Conservation (phyloP, 1,284 basidiomycete species). For the Ganoderma boninense region DNA sequence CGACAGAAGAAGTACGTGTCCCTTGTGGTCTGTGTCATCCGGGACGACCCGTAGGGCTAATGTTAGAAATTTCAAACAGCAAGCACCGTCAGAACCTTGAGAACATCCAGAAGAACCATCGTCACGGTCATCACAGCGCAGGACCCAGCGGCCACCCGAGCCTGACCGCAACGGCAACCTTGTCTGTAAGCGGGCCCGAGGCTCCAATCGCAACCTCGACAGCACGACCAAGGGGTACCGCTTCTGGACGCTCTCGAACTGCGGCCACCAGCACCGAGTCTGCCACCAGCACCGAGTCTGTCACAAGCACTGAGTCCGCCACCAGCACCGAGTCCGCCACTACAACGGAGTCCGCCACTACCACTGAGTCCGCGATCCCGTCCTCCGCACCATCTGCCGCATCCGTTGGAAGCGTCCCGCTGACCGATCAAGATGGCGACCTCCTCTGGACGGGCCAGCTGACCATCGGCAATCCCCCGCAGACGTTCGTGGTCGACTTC, state of each 20-base stretch:
- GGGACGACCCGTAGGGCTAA: background rate
- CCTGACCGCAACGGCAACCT: background rate
- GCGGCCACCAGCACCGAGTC: background rate
- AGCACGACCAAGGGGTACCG: conserved; percentile 14
- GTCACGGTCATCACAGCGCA: conserved; percentile 1
- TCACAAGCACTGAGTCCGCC: background rate
- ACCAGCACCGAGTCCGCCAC: background rate
- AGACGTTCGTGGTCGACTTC: conserved; percentile 38
- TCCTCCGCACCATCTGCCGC: background rate
- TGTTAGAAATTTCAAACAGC: conserved; percentile 16
- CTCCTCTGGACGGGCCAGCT: conserved; percentile 33
- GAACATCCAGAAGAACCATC: conserved; percentile 33
- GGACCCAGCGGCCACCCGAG: background rate
- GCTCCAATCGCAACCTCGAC: background rate
- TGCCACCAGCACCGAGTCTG: background rate
- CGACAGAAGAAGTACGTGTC: conserved; percentile 31
- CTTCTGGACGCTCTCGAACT: background rate
- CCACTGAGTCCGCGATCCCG: background rate
- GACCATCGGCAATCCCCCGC: conserved; percentile 34
- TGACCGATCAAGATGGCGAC: conserved; percentile 30
- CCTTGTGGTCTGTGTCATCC: background rate
- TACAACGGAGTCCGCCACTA: background rate
- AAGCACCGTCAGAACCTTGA: conserved; percentile 34
- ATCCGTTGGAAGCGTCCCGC: conserved; percentile 16
- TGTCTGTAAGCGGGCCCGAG: conserved; percentile 9